Evolutionary conservation across 2,329 filamentous ascomycete species (phyloP).

Genomic region (Diplodia mutila): DNA sequence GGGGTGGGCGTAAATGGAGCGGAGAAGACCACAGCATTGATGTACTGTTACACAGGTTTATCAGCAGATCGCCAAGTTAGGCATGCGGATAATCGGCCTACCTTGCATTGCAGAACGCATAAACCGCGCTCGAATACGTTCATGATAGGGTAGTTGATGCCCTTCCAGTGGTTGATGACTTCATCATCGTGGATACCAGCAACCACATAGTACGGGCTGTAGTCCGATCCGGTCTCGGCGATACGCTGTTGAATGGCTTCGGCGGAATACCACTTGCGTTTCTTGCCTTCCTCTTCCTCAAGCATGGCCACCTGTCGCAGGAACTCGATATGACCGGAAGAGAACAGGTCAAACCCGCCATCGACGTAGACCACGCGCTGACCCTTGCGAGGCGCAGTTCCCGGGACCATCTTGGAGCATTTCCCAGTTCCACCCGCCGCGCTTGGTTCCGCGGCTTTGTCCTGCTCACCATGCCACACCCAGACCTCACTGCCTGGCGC

Average conservation of each 20-base stretch:
- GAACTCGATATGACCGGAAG: slow-evolving; percentile 95
- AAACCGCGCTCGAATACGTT: slow-evolving; percentile 96
- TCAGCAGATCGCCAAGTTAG: not conserved
- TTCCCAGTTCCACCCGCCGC: slow-evolving; percentile 62
- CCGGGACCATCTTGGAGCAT: slow-evolving; percentile 71
- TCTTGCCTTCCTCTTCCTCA: slow-evolving; percentile 70
- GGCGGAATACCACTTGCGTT: slow-evolving; percentile 74
- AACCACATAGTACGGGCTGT: slow-evolving; percentile 82
- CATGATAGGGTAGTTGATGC: slow-evolving; percentile 99
- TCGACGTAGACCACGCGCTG: slow-evolving; percentile 94
- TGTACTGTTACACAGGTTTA: slow-evolving; percentile 61
- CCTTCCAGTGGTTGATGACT: slow-evolving; percentile 96
- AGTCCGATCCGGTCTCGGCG: slow-evolving; percentile 69
- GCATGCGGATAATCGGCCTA: slow-evolving; percentile 49
- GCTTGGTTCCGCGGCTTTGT: slow-evolving; percentile 33
- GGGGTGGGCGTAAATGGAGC: slow-evolving; percentile 86
- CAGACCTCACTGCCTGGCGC: slow-evolving; percentile 81
- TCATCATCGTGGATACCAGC: slow-evolving; percentile 93
- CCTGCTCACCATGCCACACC: slow-evolving; percentile 64
- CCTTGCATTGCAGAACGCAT: slow-evolving; percentile 92
- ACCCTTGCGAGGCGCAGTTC: slow-evolving; percentile 71
- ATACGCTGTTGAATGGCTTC: slow-evolving; percentile 66
- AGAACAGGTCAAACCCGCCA: slow-evolving; percentile 95
- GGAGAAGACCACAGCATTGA: slow-evolving; percentile 85
- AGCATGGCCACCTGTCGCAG: slow-evolving; percentile 73